Conservation (phyloP, 306 rosid species). For the Castanopsis chinensis region DNA sequence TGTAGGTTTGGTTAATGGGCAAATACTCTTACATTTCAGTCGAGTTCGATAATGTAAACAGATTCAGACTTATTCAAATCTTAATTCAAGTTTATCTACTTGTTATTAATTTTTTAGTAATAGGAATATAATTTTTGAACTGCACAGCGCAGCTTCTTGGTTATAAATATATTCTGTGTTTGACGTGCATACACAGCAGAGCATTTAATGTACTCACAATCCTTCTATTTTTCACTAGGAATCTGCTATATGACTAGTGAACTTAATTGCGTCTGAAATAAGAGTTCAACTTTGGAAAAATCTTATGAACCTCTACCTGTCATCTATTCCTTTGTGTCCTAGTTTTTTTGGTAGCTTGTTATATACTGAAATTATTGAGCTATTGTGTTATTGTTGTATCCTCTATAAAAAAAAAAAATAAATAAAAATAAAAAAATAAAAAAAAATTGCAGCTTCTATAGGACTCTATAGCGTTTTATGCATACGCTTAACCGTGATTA, state of each 20-base stretch:
- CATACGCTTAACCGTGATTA: background rate
- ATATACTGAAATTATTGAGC: background rate
- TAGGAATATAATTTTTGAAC: background rate
- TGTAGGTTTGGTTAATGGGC: conserved; percentile 97
- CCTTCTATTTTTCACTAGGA: background rate
- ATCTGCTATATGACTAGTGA: background rate
- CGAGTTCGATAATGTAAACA: conserved; percentile 83
- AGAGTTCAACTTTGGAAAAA: background rate
- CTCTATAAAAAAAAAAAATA: background rate
- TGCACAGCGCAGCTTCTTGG: conserved; percentile 1
- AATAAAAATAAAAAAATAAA: no score
- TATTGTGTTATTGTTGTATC: background rate
- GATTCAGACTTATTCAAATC: conserved; percentile 20
- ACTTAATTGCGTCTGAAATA: background rate
- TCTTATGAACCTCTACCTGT: background rate
- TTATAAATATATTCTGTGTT: conserved; percentile 1
- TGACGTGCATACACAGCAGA: background rate
- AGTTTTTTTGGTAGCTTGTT: background rate
- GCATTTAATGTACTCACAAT: background rate
- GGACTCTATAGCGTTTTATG: background rate
- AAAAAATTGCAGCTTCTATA: conserved; percentile 1
- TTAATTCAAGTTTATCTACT: conserved; percentile 12
- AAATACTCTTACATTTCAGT: conserved; percentile 76
- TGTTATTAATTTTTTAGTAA: background rate
- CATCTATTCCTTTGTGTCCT: background rate